These are phyloP conservation scores for Hyaloscypha variabilis DNA, from an alignment of 495 filamentous ascomycete genomes.

Conservation along the genomic window DNA sequence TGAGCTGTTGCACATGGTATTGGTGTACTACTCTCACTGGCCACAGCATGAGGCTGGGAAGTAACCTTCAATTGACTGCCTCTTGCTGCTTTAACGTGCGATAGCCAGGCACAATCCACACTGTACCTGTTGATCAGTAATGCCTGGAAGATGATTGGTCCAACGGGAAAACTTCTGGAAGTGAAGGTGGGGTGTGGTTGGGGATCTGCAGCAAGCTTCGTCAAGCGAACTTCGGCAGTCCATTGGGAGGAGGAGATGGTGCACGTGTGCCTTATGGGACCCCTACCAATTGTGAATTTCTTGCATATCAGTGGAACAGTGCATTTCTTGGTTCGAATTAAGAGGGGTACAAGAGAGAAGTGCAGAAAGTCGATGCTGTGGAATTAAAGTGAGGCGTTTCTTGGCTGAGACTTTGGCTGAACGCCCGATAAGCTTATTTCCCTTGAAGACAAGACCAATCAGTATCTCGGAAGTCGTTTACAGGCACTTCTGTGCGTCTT, in stretches of 20 bases:
- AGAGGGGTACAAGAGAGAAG: background rate
- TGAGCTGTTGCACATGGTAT: background rate
- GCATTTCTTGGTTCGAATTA: background rate
- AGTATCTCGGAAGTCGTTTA: too few relatives aligned
- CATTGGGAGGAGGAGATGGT: background rate
- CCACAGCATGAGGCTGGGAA: background rate
- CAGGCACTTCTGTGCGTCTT: too few relatives aligned
- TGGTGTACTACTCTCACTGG: background rate
- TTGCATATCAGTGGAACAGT: background rate
- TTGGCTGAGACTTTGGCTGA: too few relatives aligned
- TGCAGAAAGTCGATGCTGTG: background rate
- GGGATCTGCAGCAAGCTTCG: background rate
- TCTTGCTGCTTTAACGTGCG: background rate
- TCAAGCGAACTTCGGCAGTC: background rate
- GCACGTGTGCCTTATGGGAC: background rate
- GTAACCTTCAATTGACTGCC: background rate
- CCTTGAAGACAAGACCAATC: too few relatives aligned
- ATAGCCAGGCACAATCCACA: background rate
- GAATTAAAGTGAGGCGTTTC: background rate
- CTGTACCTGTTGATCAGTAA: background rate
- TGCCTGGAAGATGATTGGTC: background rate
- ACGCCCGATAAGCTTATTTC: too few relatives aligned
- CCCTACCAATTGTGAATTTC: background rate
- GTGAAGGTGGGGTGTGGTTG: background rate
- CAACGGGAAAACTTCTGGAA: background rate